Base-by-base conservation (phyloP, 768 basidiomycete species). In the Kondoa malvinella region DNA sequence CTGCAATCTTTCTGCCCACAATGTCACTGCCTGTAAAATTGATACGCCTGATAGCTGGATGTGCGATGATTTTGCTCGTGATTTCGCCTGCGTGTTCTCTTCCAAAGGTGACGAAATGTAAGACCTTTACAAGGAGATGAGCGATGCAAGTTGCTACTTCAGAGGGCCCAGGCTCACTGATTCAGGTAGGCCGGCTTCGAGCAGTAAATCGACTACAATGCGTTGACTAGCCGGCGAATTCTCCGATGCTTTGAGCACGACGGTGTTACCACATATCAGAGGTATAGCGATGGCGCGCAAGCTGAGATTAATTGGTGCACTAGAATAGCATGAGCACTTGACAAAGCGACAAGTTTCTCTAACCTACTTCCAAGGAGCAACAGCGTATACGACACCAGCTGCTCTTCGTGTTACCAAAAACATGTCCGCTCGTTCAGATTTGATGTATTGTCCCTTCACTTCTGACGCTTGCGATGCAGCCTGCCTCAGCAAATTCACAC, bases 101-200 rank as follows among this genome's bases (percentile, higher is more conserved):
- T 2, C 81, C 79, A 69, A 81, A 80, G 3, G 81, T 79, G 17
- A 86, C 71, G 71, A 80, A 81, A 71, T 86, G 84, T 3, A 86
- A 71, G 4, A 84, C 84, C 3, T 84, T 84, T 17, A 77, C 74
- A 2, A 85, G 85, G 0, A 87, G 40, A 50, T 21, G 12, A 50
- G 40, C 40, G n/a, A n/a, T n/a, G n/a, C n/a, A n/a, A n/a, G n/a
- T n/a, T n/a, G n/a, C n/a, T n/a, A n/a, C n/a, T n/a, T n/a, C n/a
- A n/a, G n/a, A n/a, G n/a, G n/a, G n/a, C n/a, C n/a, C n/a, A n/a
- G n/a, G n/a, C n/a, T n/a, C n/a, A n/a, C n/a, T n/a, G n/a, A n/a
- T n/a, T n/a, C n/a, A n/a, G n/a, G n/a, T n/a, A n/a, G 74, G 0
- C 85, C 85, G 0, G 85, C 85, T 74, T 81, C 77, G 16, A 85